Evolutionary conservation across 345 rosid species (phyloP), one percentile per base, ranked within the genome.

Genomic region (Salix viminalis): DNA sequence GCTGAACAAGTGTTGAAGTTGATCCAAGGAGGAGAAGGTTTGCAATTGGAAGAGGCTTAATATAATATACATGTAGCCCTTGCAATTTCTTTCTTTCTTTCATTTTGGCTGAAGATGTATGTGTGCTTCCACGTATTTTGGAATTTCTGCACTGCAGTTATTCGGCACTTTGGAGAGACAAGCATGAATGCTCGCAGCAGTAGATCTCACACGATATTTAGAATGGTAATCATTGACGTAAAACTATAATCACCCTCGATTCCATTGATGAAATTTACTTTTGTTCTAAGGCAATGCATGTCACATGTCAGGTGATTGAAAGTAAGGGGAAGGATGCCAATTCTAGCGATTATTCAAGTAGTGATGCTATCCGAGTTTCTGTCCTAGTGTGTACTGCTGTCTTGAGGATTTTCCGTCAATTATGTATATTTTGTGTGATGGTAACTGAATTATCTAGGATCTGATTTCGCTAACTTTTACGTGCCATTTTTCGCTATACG

Each of bases 141-240:
- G 1, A 24, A 41, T 1, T 50, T 81, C 10, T 72, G n/a, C 30
- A 64, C 77, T 9, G 26, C 62, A 93, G 99, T 79, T 77, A 91
- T 93, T 84, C 86, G 99, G 80, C 97, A 93, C 80, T 96, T 96
- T 79, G 97, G 98, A 0, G 97, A 91, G 90, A 93, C 99, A 80
- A 96, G 92, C 82, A 96, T 96, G 98, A 93, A 93, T 79, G 89
- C 86, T 76, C 90, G 93, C 28, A 96, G 98, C 85, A 93, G 99
- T 83, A 93, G 98, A 79, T 96, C 99, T 30, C 99, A 96, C 87
- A 92, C 98, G 12, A 92, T 96, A 80, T 93, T 96, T 75, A 89
- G 98, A 89, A 96, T 91, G 99, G 99, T 96, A 90, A 23, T 62
- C 64, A 5, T 66, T 36, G 4, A 61, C 65, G 6, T 54, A n/a